Evolutionary conservation across 257 asterid genomes (phyloP).

Genomic region (Asclepias syriaca): DNA sequence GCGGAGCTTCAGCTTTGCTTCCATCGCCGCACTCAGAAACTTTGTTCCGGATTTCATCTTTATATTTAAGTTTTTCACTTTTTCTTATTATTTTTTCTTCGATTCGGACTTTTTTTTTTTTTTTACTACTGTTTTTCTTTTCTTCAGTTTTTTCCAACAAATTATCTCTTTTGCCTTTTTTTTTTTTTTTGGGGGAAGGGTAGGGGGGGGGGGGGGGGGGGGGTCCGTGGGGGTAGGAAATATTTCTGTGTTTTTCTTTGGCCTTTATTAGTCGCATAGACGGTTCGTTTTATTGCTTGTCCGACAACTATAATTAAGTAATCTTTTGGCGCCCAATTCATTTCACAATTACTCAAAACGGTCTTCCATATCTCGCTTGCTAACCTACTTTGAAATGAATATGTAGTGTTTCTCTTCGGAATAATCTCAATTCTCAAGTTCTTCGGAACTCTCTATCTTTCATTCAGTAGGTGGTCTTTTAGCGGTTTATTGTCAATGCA

Average conservation of each 20-base stretch:
- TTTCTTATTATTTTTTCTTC: too few species aligned
- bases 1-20: constrained; percentile 27
- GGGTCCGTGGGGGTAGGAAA: too few species aligned
- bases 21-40: constrained; percentile 32
- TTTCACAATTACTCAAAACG: constrained; percentile 15
- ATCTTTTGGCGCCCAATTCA: constrained; percentile 35
- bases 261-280: too few species aligned
- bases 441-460: not conserved
- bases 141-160: too few species aligned
- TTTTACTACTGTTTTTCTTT: too few species aligned
- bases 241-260: not conserved
- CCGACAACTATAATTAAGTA: constrained; percentile 28
- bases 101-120: too few species aligned
- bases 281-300: not conserved
- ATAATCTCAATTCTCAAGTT: constrained; percentile 2
- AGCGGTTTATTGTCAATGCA: not conserved
- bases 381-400: not conserved
- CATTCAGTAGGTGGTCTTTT: not conserved
- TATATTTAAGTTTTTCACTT: not conserved
- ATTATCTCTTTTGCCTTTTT: too few species aligned
- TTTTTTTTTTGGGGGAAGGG: too few species aligned
- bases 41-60: not conserved
- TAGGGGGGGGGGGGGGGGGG: too few species aligned
- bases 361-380: not conserved
- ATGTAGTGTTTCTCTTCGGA: constrained; percentile 16